Percentiles rank a stretch among this genome's conserved stretches.
Conservation (phyloP, 2,329 filamentous ascomycete genomes). For the Calcarisporium arbuscula region DNA sequence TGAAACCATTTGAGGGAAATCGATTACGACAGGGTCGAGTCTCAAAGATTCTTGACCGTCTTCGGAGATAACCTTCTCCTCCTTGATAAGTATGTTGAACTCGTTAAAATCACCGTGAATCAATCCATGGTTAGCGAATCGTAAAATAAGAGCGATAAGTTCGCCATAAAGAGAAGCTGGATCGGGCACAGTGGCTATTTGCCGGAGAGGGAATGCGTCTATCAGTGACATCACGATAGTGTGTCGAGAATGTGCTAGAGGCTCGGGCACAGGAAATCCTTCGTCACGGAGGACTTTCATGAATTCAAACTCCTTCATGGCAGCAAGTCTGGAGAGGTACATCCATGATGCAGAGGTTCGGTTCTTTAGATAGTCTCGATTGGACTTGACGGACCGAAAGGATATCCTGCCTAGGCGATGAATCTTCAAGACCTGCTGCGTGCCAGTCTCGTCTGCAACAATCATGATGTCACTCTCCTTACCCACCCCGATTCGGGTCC, state of each 20-base stretch:
- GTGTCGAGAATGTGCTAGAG: constrained; percentile 83
- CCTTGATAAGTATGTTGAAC: constrained; percentile 94
- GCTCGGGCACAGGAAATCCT: constrained; percentile 84
- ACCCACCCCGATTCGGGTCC: constrained; percentile 89
- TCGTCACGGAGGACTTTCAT: constrained; percentile 81
- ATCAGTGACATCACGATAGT: constrained; percentile 95
- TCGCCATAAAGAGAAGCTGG: constrained; percentile 86
- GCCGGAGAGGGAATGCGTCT: constrained; percentile 84
- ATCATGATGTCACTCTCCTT: constrained; percentile 98
- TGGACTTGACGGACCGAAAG: constrained; percentile 92
- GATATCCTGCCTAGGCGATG: constrained; percentile 93
- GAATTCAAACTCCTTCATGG: constrained; percentile 90
- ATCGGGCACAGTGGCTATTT: constrained; percentile 77
- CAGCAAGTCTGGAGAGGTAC: constrained; percentile 91
- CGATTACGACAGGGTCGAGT: constrained; percentile 80
- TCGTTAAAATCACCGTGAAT: constrained; percentile 99
- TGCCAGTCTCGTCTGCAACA: constrained; percentile 72
- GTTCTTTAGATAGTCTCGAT: constrained; percentile 89
- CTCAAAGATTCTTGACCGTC: constrained; percentile 36
- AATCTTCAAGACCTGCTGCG: constrained; percentile 85
- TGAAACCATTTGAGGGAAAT: constrained; percentile 97
- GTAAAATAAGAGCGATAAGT: constrained; percentile 77
- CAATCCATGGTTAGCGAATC: constrained; percentile 75
- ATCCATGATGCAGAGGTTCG: constrained; percentile 83
- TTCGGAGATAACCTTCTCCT: constrained; percentile 44